Percentiles rank a stretch among this genome's conserved stretches.
Conservation (phyloP, 768 basidiomycete genomes). For the Cystobasidium ongulense region DNA sequence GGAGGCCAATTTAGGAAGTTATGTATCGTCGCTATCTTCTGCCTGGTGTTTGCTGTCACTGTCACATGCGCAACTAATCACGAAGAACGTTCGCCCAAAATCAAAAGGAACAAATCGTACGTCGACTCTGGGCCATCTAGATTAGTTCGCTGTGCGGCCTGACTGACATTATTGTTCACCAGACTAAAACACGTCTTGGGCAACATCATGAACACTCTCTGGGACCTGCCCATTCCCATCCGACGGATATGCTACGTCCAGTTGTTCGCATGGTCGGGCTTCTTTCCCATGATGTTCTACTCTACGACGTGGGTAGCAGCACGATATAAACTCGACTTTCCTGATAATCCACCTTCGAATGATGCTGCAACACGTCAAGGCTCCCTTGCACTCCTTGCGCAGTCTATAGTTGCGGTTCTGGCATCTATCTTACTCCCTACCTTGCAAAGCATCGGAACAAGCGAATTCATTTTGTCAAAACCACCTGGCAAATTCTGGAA, state of each 20-base stretch:
- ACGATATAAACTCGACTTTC: conserved; percentile 12
- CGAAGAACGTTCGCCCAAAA: conserved; percentile 51
- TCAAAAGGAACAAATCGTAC: conserved; percentile 46
- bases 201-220: conserved; percentile 47
- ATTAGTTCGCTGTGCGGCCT: not conserved
- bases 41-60: conserved; percentile 72
- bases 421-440: conserved; percentile 64
- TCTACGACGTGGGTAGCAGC: conserved; percentile 39
- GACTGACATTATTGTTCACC: not conserved
- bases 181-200: not conserved
- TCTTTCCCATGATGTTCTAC: conserved; percentile 34
- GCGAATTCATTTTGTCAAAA: conserved; percentile 10
- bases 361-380: conserved; percentile 72
- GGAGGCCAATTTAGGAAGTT: conserved; percentile 95
- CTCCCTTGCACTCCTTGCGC: conserved; percentile 70
- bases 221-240: conserved; percentile 35
- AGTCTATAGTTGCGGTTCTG: conserved; percentile 60
- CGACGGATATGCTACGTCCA: conserved; percentile 40
- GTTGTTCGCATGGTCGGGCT: conserved; percentile 40
- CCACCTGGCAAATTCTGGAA: conserved; percentile 26
- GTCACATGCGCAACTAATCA: conserved; percentile 79
- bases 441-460: conserved; percentile 46
- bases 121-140: conserved; percentile 21
- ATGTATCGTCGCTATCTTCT: conserved; percentile 71
- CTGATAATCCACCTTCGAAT: conserved; percentile 41